Evolutionary conservation across 257 asterid genomes (phyloP).

Genomic region (Gardenia jasminoides): DNA sequence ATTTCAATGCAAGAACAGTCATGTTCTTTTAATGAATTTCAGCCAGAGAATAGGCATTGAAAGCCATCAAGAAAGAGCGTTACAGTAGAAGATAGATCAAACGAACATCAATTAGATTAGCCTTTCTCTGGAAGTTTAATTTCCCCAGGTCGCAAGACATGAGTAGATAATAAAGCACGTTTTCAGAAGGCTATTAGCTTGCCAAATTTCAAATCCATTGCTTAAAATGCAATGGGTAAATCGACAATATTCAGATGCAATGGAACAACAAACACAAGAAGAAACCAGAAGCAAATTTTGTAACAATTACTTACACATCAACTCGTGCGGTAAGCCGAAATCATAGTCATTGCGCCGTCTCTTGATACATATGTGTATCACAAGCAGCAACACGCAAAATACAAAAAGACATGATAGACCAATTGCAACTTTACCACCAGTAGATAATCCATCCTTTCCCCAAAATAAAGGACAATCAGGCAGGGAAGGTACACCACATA

Average conservation of each 20-base stretch:
- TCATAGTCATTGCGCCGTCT: conserved; percentile 72
- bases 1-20: background rate
- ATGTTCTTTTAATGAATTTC: background rate
- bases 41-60: background rate
- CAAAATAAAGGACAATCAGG: conserved; percentile 78
- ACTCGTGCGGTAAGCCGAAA: conserved; percentile 76
- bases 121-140: background rate
- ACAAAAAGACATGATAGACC: conserved; percentile 54
- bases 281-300: background rate
- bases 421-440: conserved; percentile 69
- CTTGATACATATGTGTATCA: conserved; percentile 47
- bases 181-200: background rate
- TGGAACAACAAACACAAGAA: background rate
- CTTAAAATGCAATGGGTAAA: background rate
- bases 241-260: background rate
- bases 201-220: background rate
- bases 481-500: conserved; percentile 86
- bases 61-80: background rate
- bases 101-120: background rate
- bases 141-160: background rate
- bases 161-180: background rate
- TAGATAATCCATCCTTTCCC: conserved; percentile 79
- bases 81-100: background rate
- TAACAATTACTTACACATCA: conserved; percentile 56
- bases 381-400: conserved; percentile 38